These are phyloP conservation scores for Gaertneriomyces sp. DNA, from an alignment of 192 early-diverging fungal genomes.

Conservation along the genomic window DNA sequence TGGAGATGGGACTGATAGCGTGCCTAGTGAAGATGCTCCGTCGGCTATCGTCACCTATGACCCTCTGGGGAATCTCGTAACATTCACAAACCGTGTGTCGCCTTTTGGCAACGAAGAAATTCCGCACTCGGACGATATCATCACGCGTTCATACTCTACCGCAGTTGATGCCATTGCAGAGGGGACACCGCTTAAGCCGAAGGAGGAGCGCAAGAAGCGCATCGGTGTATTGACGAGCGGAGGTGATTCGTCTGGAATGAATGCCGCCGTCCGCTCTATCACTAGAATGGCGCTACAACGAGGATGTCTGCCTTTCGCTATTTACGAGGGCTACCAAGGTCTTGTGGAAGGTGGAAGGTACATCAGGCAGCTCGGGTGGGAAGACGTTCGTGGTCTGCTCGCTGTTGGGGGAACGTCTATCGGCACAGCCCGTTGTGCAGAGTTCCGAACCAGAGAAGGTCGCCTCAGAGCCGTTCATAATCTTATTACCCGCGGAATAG, in stretches of 20 bases:
- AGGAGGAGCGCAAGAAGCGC: constrained; percentile 48
- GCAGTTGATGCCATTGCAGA: background rate
- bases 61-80: constrained; percentile 76
- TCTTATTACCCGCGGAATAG: constrained; percentile 87
- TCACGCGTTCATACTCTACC: background rate
- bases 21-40: background rate
- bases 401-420: constrained; percentile 88
- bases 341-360: constrained; percentile 88
- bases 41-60: constrained; percentile 54
- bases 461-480: constrained; percentile 78
- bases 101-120: constrained; percentile 43
- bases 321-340: constrained; percentile 96
- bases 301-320: constrained; percentile 79
- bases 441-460: constrained; percentile 81
- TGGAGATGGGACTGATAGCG: background rate
- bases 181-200: background rate
- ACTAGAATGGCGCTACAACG: constrained; percentile 81
- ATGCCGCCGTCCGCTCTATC: constrained; percentile 86
- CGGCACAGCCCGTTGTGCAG: constrained; percentile 85
- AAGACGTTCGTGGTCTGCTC: constrained; percentile 86
- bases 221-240: constrained; percentile 94
- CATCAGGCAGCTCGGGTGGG: constrained; percentile 81
- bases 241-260: constrained; percentile 98
- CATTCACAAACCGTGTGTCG: constrained; percentile 62
- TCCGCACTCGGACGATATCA: constrained; percentile 6